Evolutionary conservation across 306 rosid species (phyloP), one percentile per base, ranked within the genome.

Genomic region (Sesbania bispinosa): DNA sequence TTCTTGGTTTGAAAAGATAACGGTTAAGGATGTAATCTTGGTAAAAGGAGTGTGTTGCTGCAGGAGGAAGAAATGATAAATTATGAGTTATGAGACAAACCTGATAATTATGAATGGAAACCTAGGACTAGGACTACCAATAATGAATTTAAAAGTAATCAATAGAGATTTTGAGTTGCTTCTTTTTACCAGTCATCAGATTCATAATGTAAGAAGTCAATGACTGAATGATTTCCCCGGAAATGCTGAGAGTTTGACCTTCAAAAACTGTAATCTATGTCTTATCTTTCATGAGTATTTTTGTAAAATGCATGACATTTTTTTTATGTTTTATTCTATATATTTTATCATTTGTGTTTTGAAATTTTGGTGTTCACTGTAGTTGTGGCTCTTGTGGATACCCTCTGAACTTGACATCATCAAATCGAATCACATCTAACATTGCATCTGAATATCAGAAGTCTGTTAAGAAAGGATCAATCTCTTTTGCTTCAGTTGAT

Each of bases 381-480:
- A 85, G 90, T 50, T 89, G 89, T 67, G 90, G 90, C 58, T 85
- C 88, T 67, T 87, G 88, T 73, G 89, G 87, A 33, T 85, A 85
- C 84, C 92, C 84, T 83, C 71, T 89, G 83, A 83, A 87, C 51
- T 78, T 87, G 73, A 77, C 75, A 18, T 87, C 92, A 13, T 67
- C 85, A 10, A 85, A 87, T 77, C 73, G 92, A 35, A 80, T 77
- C 82, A 83, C 92, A 48, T 79, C 90, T 71, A 69, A 79, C 66
- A 79, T 85, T 77, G 85, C 78, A 79, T 81, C 80, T 51, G 83
- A 81, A 57, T 85, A 89, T 46, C 41, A 60, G 16, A 89, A 81
- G 54, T 85, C 84, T 51, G 61, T 81, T 65, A 81, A 81, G 77
- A 78, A 83, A 78, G 86, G 88, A 66, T 81, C 77, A 23, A 81